These are phyloP conservation scores for Pseudonitzschia delicatissima DNA, from an alignment of 108 stramenopile species.

Conservation along the genomic window DNA sequence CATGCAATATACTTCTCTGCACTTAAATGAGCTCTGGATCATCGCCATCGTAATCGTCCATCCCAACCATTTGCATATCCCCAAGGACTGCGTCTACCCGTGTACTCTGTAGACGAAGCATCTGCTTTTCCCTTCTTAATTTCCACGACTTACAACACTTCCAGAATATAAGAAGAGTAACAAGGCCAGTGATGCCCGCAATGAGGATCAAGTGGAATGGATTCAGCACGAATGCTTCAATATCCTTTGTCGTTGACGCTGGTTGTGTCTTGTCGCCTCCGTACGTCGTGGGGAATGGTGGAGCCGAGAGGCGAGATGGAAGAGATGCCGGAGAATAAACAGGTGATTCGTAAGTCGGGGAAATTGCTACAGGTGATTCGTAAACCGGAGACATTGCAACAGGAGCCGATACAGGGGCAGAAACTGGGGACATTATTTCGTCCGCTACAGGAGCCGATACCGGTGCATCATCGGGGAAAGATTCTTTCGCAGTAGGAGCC, in stretches of 20 bases:
- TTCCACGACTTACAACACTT: constrained; percentile 31
- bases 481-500: background rate
- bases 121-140: constrained; percentile 29
- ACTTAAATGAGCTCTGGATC: constrained; percentile 37
- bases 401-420: background rate
- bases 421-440: background rate
- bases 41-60: constrained; percentile 37
- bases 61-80: constrained; percentile 38
- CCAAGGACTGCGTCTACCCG: constrained; percentile 36
- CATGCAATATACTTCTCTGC: background rate
- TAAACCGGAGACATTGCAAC: background rate
- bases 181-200: background rate
- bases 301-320: background rate
- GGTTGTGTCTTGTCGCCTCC: background rate
- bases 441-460: background rate
- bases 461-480: background rate
- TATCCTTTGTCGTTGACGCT: background rate
- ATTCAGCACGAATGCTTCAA: background rate
- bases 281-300: background rate
- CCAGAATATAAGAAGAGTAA: constrained; percentile 10
- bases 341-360: background rate
- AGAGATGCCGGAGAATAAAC: background rate
- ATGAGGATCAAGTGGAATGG: background rate
- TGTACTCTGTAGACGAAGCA: constrained; percentile 28
- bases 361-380: background rate